A percentile compares a stretch with the other conserved stretches of the same genome.
Evolutionary conservation across 208 protist species (phyloP).

Genomic region (Trypanosoma avium): DNA sequence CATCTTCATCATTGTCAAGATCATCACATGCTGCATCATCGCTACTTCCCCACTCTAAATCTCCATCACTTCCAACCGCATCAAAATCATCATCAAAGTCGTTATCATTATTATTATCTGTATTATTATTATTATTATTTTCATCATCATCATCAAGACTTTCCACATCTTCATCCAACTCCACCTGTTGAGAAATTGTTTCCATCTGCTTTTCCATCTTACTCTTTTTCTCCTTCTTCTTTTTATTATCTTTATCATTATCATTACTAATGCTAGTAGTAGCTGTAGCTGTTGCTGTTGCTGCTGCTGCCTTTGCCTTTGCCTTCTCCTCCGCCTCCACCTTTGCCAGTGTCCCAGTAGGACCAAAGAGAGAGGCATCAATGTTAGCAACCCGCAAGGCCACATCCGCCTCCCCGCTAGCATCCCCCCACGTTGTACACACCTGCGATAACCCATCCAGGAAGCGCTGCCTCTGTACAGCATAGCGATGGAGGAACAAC

Average conservation of each 20-base stretch:
- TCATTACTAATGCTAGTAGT: neutral
- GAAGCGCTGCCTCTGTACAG: constrained; percentile 88
- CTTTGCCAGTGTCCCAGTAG: constrained; percentile 47
- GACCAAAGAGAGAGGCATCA: constrained; percentile 80
- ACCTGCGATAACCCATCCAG: constrained; percentile 76
- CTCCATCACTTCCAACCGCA: constrained; percentile 41
- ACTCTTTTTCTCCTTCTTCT: neutral
- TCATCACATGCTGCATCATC: constrained; percentile 61
- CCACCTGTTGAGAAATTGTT: constrained; percentile 3
- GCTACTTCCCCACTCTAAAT: constrained; percentile 73
- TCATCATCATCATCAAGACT: constrained; percentile 18
- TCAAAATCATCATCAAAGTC: constrained; percentile 40
- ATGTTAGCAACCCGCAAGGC: constrained; percentile 65
- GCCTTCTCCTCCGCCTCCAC: constrained; percentile 8
- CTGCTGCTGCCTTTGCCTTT: too few species aligned
- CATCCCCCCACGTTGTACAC: constrained; percentile 83
- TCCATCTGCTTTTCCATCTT: constrained; percentile 29
- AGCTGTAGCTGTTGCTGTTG: neutral
- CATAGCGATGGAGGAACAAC: constrained; percentile 89
- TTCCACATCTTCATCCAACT: constrained; percentile 36
- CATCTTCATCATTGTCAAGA: constrained; percentile 29
- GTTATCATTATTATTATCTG: constrained; percentile 9
- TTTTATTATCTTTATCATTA: constrained; percentile 2
- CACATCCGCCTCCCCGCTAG: constrained; percentile 81
- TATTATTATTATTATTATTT: constrained; percentile 7